These are phyloP conservation scores for Tuber borchii DNA, from an alignment of 495 filamentous ascomycete genomes.

Conservation along the genomic window DNA sequence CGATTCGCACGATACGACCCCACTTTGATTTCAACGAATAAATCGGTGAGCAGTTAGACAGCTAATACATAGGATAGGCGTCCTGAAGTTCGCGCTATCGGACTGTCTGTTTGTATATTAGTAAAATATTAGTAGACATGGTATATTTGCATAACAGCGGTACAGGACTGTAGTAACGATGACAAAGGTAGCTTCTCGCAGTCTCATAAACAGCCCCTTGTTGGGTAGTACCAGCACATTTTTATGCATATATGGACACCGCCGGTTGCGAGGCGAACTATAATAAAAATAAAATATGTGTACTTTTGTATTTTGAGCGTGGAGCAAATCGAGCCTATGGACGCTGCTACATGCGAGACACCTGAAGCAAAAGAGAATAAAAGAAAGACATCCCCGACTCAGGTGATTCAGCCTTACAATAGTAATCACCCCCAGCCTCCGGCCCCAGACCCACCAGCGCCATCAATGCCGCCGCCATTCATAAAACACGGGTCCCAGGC, in stretches of 20 bases:
- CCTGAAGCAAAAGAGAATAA: background rate
- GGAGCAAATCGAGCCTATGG: background rate
- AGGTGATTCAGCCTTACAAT: background rate
- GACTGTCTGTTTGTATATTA: background rate
- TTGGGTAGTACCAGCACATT: background rate
- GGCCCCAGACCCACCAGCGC: background rate
- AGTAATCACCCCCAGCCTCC: background rate
- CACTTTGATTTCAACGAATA: background rate
- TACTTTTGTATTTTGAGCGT: background rate
- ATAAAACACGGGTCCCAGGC: constrained; percentile 4
- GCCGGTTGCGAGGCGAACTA: background rate
- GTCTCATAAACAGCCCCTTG: background rate
- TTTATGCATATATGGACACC: background rate
- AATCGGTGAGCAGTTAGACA: background rate
- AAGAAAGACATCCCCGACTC: background rate
- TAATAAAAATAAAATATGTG: background rate
- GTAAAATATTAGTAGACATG: background rate
- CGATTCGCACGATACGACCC: background rate
- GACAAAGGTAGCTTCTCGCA: background rate
- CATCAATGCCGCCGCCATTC: background rate
- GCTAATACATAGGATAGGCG: background rate
- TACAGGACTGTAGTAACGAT: background rate
- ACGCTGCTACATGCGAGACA: background rate
- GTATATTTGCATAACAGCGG: background rate
- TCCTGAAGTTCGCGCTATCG: background rate